Conservation (phyloP, 2,329 filamentous ascomycete species). For the Colletotrichum sp. region DNA sequence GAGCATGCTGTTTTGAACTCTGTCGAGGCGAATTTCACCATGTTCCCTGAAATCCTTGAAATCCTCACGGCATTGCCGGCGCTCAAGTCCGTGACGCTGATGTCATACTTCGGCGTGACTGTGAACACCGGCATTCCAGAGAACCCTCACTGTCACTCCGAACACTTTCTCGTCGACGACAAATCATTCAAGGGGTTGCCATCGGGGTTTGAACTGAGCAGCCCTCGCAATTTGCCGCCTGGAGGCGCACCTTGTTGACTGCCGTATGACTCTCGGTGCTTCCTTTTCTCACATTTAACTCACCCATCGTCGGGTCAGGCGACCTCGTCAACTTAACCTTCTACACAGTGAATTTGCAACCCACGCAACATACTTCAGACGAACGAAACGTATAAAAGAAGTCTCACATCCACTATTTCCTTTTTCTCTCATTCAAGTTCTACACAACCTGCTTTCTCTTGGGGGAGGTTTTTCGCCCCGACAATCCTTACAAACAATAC, state of each 20-base stretch:
- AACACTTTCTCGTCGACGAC: neutral
- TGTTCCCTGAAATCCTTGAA: neutral
- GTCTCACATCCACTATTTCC: neutral
- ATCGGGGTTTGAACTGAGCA: neutral
- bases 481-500: neutral
- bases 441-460: neutral
- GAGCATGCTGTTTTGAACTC: neutral
- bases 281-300: neutral
- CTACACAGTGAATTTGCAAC: neutral
- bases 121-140: neutral
- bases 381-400: neutral
- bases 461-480: neutral
- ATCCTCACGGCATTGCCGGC: neutral
- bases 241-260: no score
- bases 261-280: neutral
- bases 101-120: neutral
- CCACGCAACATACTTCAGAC: neutral
- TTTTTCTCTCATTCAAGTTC: neutral
- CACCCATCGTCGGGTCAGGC: neutral
- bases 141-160: rapidly evolving
- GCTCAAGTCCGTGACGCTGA: neutral
- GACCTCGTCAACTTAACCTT: neutral
- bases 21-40: neutral
- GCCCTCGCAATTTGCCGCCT: neutral
- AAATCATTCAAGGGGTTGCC: neutral